A percentile compares a stretch with the other conserved stretches of the same genome.
Conservation (phyloP, 208 protist species). For the Polymyxa betae region DNA sequence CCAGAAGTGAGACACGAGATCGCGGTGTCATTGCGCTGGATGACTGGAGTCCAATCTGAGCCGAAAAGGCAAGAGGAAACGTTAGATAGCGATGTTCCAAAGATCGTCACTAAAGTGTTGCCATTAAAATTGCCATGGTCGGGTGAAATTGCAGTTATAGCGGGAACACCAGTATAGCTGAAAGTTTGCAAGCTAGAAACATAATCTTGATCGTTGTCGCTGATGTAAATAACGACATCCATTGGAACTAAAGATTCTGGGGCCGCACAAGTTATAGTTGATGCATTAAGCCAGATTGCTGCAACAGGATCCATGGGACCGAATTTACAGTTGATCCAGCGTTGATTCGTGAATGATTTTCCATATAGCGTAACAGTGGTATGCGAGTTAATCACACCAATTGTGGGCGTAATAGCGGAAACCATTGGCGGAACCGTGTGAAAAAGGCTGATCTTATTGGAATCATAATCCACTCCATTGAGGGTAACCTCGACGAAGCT, state of each 20-base stretch:
- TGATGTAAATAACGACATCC: not conserved
- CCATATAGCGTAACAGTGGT: not conserved
- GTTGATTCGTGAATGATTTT: not conserved
- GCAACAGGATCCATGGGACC: not conserved
- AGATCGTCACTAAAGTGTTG: not conserved
- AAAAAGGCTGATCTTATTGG: not conserved
- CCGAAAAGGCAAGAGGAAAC: not conserved
- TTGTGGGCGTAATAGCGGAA: not conserved
- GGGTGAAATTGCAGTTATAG: not conserved
- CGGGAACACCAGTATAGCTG: not conserved
- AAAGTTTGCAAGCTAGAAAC: not conserved
- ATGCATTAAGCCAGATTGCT: not conserved
- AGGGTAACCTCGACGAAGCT: not conserved
- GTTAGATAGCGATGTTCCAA: not conserved
- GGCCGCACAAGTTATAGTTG: not conserved
- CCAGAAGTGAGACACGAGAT: too few relatives aligned
- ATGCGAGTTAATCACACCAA: not conserved
- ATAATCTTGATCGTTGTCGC: not conserved
- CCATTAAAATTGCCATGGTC: constrained; percentile 2
- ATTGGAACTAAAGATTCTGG: not conserved
- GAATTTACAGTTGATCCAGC: not conserved
- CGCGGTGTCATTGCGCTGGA: too few relatives aligned
- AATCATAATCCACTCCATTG: constrained; percentile 17
- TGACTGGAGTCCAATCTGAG: too few relatives aligned
- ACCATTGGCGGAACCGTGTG: not conserved